Evolutionary conservation across 2,329 filamentous ascomycete species (phyloP).

Genomic region (Ilyonectria robusta): DNA sequence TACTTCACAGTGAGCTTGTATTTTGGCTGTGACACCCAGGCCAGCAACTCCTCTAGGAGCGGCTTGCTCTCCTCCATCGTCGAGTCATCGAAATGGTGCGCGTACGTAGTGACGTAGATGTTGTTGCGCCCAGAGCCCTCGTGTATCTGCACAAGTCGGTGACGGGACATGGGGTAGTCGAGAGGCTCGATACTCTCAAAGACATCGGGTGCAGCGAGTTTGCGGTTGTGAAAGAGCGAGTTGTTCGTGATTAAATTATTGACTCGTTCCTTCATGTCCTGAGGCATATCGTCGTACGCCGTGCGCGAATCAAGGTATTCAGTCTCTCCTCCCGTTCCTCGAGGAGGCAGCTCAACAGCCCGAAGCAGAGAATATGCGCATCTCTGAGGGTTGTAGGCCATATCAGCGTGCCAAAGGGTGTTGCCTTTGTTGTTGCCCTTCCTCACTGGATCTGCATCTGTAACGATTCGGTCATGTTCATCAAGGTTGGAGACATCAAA

Average conservation of each 20-base stretch:
- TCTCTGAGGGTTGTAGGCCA: conserved; percentile 16
- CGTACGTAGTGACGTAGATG: conserved; percentile 11
- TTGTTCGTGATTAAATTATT: conserved; percentile 7
- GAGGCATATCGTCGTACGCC: conserved; percentile 14
- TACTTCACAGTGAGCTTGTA: conserved; percentile 11
- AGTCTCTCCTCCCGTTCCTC: conserved; percentile 8
- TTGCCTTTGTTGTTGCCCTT: conserved; percentile 15
- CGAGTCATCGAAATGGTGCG: conserved; percentile 11
- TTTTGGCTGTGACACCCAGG: conserved; percentile 17
- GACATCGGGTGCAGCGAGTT: conserved; percentile 12
- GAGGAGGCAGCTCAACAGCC: conserved; percentile 8
- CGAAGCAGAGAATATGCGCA: conserved; percentile 16
- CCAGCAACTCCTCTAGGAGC: conserved; percentile 7
- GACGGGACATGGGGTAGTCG: conserved; percentile 14
- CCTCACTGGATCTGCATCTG: conserved; percentile 11
- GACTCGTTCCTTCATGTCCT: conserved; percentile 5
- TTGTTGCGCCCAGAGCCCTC: conserved; percentile 15
- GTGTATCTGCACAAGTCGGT: conserved; percentile 9
- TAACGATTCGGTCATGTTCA: conserved; percentile 3
- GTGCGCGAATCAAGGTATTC: conserved; percentile 17
- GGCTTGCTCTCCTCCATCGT: conserved; percentile 18
- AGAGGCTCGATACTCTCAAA: conserved; percentile 1
- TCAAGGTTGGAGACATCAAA: conserved; percentile 22
- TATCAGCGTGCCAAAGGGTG: conserved; percentile 16
- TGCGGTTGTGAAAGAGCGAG: conserved; percentile 12